Conservation (phyloP, 208 protist species). For the Angomonas ambiguus region DNA sequence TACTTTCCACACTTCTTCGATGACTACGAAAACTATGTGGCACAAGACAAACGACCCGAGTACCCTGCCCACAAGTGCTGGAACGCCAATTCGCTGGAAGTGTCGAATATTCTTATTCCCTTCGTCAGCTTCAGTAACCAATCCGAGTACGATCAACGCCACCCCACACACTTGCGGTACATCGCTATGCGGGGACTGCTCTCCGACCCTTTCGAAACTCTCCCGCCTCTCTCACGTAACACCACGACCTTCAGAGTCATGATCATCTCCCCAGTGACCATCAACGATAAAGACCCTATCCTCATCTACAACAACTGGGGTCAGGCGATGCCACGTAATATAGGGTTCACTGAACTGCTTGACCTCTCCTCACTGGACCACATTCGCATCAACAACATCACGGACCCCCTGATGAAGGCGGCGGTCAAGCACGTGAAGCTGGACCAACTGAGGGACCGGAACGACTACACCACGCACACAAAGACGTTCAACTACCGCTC, state of each 20-base stretch:
- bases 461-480: background rate
- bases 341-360: background rate
- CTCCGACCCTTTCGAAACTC: background rate
- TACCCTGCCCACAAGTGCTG: background rate
- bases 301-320: constrained; percentile 26
- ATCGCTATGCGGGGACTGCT: background rate
- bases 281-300: background rate
- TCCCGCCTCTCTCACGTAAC: background rate
- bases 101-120: background rate
- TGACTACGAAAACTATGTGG: background rate
- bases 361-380: constrained; percentile 1
- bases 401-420: constrained; percentile 29
- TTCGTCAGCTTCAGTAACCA: background rate
- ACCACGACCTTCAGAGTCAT: background rate
- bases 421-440: constrained; percentile 27
- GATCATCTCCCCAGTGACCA: background rate
- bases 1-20: background rate
- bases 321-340: constrained; percentile 5
- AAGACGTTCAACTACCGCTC: background rate
- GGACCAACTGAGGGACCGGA: background rate
- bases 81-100: background rate
- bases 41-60: background rate
- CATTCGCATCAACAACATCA: constrained; percentile 17
- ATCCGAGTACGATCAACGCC: background rate
- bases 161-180: background rate